These are phyloP conservation scores for Cercospora brassicicola DNA, from an alignment of 2,329 filamentous ascomycete genomes.

Conservation along the genomic window DNA sequence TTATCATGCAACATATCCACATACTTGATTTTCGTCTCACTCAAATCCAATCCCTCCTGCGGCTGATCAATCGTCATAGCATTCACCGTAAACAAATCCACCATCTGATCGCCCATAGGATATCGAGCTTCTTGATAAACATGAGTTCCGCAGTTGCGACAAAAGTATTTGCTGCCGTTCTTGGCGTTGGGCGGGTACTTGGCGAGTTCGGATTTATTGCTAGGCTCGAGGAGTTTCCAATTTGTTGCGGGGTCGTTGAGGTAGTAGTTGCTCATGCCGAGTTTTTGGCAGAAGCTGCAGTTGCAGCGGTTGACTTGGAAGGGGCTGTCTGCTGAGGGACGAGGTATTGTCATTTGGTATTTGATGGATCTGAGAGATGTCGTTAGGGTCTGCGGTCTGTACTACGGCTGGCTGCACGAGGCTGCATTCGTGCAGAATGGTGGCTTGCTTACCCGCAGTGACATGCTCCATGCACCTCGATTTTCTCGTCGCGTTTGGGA, in stretches of 20 bases:
- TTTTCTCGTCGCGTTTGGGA: conserved; percentile 1
- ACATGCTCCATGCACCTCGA: conserved; percentile 7
- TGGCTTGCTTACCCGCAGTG: conserved; percentile 10
- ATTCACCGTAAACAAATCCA: conserved; percentile 17
- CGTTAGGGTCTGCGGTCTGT: neutral
- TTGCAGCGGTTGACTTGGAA: conserved; percentile 10
- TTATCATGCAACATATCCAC: conserved; percentile 21
- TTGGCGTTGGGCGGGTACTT: neutral
- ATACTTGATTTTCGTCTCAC: conserved; percentile 19
- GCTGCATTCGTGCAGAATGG: neutral
- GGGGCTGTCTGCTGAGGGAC: neutral
- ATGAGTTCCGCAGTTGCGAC: conserved; percentile 1
- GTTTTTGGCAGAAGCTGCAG: conserved; percentile 11
- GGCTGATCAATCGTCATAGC: conserved; percentile 21
- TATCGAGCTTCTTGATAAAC: neutral
- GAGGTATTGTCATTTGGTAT: neutral
- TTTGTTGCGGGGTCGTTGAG: neutral
- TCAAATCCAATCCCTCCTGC: conserved; percentile 21
- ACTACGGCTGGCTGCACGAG: neutral
- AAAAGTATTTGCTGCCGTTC: conserved; percentile 4
- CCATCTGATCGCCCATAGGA: neutral
- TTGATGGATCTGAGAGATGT: neutral
- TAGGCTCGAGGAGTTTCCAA: neutral
- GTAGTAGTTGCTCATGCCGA: conserved; percentile 5
- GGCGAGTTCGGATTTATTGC: neutral